Conservation (phyloP, 2,329 filamentous ascomycete species). For the Ilyonectria robusta region DNA sequence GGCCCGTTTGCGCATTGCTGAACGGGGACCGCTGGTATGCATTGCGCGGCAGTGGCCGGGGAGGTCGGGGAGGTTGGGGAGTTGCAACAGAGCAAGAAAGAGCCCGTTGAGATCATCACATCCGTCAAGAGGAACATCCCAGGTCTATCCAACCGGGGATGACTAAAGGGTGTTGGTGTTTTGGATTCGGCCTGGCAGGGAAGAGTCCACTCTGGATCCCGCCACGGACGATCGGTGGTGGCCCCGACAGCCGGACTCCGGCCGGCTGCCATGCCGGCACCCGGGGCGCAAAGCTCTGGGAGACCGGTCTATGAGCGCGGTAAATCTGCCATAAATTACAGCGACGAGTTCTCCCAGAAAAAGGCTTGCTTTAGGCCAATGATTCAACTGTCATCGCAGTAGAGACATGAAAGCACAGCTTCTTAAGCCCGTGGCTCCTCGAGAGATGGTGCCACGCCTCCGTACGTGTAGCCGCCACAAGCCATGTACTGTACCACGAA, state of each 20-base stretch:
- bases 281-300: not conserved
- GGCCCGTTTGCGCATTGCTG: not conserved
- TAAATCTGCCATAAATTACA: not conserved
- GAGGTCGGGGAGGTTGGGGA: not conserved
- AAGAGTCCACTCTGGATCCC: not conserved
- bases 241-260: slow-evolving; percentile 44
- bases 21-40: not conserved
- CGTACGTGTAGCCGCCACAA: not conserved
- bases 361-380: not conserved
- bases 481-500: not conserved
- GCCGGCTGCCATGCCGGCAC: too few species aligned
- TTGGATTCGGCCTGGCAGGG: not conserved
- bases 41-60: slow-evolving; percentile 11
- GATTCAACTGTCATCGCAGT: not conserved
- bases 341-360: not conserved
- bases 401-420: not conserved
- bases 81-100: too few species aligned
- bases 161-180: slow-evolving; percentile 4
- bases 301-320: not conserved
- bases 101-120: not conserved
- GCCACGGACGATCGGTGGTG: slow-evolving; percentile 43
- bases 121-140: not conserved
- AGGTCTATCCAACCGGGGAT: not conserved
- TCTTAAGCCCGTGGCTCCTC: not conserved
- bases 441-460: slow-evolving; percentile 3